These are phyloP conservation scores for Lathyrus sativus DNA, from an alignment of 306 rosid genomes.

Conservation along the genomic window DNA sequence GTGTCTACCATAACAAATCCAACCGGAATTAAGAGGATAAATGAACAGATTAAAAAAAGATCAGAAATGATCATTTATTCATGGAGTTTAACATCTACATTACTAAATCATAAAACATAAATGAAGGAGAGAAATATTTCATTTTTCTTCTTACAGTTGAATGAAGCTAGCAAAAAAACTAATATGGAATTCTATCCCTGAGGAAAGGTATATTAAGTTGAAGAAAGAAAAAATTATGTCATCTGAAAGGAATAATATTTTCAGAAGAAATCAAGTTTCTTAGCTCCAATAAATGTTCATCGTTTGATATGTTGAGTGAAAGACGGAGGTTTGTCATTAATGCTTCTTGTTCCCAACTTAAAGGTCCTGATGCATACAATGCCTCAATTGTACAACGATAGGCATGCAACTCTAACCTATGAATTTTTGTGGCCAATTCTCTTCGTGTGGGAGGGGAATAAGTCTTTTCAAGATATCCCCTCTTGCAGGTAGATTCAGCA, in stretches of 20 bases:
- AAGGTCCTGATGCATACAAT: slow-evolving; percentile 91
- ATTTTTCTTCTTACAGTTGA: slow-evolving; percentile 71
- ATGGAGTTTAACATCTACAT: slow-evolving; percentile 52
- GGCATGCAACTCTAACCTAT: slow-evolving; percentile 95
- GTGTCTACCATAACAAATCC: slow-evolving; percentile 33
- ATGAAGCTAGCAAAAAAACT: slow-evolving; percentile 46
- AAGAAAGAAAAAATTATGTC: slow-evolving; percentile 49
- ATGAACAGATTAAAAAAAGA: slow-evolving; percentile 38
- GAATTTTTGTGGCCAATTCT: slow-evolving; percentile 75
- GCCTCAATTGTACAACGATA: slow-evolving; percentile 94
- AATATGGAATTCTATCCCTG: slow-evolving; percentile 50
- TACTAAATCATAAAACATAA: slow-evolving; percentile 49
- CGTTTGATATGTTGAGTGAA: slow-evolving; percentile 88
- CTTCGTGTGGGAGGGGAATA: slow-evolving; percentile 50
- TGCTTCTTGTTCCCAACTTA: slow-evolving; percentile 97
- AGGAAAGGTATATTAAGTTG: slow-evolving; percentile 41
- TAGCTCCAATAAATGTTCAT: slow-evolving; percentile 89
- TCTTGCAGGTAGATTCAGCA: slow-evolving; percentile 64
- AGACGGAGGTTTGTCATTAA: slow-evolving; percentile 95
- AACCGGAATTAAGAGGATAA: slow-evolving; percentile 33
- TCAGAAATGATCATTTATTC: slow-evolving; percentile 45
- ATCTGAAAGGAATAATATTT: slow-evolving; percentile 67
- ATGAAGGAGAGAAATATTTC: slow-evolving; percentile 46
- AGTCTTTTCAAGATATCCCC: slow-evolving; percentile 53
- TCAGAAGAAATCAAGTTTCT: slow-evolving; percentile 79